phyloP scores from a whole-genome alignment of 1,139 yeast species.

The Suhomyces atakaporum region DNA sequence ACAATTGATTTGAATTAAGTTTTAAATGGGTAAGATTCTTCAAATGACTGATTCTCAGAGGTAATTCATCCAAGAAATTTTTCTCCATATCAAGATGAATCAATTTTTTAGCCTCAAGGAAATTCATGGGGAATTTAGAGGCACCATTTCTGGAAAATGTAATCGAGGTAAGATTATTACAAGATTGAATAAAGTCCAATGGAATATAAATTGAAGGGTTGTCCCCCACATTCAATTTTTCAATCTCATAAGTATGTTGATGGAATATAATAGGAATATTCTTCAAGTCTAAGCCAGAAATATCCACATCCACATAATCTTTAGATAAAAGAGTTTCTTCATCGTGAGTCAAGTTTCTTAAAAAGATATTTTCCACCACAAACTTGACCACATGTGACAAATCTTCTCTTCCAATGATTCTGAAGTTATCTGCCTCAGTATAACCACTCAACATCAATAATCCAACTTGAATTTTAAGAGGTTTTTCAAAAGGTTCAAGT shows the following conservation, averaged over 20 bases:
- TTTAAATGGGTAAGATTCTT: constrained; percentile 56
- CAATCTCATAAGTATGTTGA: constrained; percentile 80
- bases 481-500: constrained; percentile 71
- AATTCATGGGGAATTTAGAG: constrained; percentile 69
- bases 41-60: constrained; percentile 56
- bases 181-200: constrained; percentile 80
- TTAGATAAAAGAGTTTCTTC: constrained; percentile 65
- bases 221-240: constrained; percentile 78
- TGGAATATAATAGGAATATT: constrained; percentile 84
- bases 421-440: constrained; percentile 69
- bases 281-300: constrained; percentile 73
- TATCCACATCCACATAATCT: constrained; percentile 73
- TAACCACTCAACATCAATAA: constrained; percentile 79
- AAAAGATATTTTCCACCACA: constrained; percentile 69
- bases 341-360: constrained; percentile 66
- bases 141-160: constrained; percentile 75
- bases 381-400: constrained; percentile 84
- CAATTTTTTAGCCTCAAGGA: constrained; percentile 68
- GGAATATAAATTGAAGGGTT: constrained; percentile 88
- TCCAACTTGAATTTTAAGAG: constrained; percentile 75
- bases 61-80: constrained; percentile 67
- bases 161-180: constrained; percentile 67
- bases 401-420: constrained; percentile 85
- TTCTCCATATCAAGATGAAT: constrained; percentile 77
- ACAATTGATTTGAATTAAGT: constrained; percentile 73